Base-by-base conservation (phyloP, 164 flowering plant genomes). In the Dillenia suffruticosa region DNA sequence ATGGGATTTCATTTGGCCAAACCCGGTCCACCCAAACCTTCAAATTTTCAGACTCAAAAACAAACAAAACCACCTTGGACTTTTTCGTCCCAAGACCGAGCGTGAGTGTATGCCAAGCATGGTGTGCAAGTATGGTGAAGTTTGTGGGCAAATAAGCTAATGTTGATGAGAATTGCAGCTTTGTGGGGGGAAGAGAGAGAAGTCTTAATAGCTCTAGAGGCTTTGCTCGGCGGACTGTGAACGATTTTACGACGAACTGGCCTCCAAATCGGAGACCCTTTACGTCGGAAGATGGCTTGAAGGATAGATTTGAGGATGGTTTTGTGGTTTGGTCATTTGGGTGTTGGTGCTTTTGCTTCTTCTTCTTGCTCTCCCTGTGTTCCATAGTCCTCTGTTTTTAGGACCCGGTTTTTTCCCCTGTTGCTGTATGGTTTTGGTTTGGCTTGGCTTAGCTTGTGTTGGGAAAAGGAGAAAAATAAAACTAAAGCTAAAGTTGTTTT, bases 81-180 rank as follows among this genome's bases (percentile, higher is more conserved):
- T 90, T 93, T 69, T 81, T 88, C 60, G 98, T 93, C 12, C 98
- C 98, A 1, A 93, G 87, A 51, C 98, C 98, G 0, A 93, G 83
- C 0, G 97, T 93, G 16, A 93, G 84, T 5, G 97, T 93, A 77
- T 93, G 94, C 96, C 92, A 89, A 0, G 97, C 98, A 49, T 87
- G 98, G 83, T 93, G 97, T 0, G 98, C 96, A 40, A 93, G 58
- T 68, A 93, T 89, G 26, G 97, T 90, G 92, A 93, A 93, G 79
- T 89, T 93, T 46, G 98, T 90, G 3, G 98, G 98, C 55, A 93
- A 45, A 69, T 63, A 90, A 13, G 96, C 83, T 24, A 84, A 69
- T 48, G 89, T 80, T 52, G 98, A 87, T 24, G 90, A 81, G 52
- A 90, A 81, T 32, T 61, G 61, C 50, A 49, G 57, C 57, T 45